Conservation (phyloP, 2,329 filamentous ascomycete species). For the Talaromyces atroroseus region DNA sequence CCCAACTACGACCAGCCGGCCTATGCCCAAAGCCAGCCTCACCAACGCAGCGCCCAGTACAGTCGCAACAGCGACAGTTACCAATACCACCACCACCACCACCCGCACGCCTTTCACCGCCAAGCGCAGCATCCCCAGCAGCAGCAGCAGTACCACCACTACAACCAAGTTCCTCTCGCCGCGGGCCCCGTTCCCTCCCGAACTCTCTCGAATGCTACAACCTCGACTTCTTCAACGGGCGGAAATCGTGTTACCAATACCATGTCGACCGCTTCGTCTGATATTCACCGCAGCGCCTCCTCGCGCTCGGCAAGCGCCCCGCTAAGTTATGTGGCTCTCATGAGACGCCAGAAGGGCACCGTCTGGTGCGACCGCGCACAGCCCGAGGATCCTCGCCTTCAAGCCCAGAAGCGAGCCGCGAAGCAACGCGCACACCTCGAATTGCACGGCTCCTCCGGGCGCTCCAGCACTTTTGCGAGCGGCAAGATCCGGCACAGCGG, state of each 20-base stretch:
- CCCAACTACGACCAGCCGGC: constrained; percentile 4
- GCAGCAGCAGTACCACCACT: constrained; percentile 15
- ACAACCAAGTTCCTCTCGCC: constrained; percentile 1
- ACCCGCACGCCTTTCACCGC: constrained; percentile 20
- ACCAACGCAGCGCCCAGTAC: constrained; percentile 19
- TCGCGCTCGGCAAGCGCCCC: constrained; percentile 64
- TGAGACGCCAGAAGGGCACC: constrained; percentile 94
- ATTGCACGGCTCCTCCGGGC: constrained; percentile 61
- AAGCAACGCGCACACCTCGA: constrained; percentile 82
- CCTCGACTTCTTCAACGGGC: constrained; percentile 36
- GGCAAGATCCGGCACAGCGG: constrained; percentile 87
- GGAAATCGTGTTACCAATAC: constrained; percentile 25
- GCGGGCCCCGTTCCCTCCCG: constrained; percentile 21
- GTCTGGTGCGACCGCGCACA: constrained; percentile 97
- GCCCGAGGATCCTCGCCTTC: constrained; percentile 77
- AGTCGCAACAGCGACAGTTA: constrained; percentile 1
- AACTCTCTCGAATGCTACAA: constrained; percentile 36
- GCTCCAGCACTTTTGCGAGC: constrained; percentile 58
- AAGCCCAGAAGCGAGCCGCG: constrained; percentile 77
- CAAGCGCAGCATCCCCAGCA: constrained; percentile 24
- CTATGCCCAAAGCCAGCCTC: constrained; percentile 23
- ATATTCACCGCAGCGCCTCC: constrained; percentile 67
- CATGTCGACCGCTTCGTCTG: constrained; percentile 24
- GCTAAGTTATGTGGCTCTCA: constrained; percentile 87
- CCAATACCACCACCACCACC: constrained; percentile 7